A percentile compares a stretch with the other conserved stretches of the same genome.
These are phyloP conservation scores for Candida maesae DNA, from an alignment of 805 yeast species.

Conservation along the genomic window DNA sequence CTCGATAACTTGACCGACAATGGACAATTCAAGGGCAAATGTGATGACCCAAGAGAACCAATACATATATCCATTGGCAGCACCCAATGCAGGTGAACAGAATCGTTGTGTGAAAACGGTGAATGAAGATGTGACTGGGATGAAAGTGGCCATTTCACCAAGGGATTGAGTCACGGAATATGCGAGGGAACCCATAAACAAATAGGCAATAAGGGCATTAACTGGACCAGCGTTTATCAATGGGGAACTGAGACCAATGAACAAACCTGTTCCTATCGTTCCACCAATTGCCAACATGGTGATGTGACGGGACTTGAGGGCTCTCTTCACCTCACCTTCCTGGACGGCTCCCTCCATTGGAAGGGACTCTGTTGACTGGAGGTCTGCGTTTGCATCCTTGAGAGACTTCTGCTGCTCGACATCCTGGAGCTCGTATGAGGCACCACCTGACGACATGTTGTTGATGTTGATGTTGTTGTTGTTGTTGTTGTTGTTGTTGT, in stretches of 20 bases:
- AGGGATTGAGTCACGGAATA: conserved; percentile 65
- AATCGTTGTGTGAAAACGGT: conserved; percentile 67
- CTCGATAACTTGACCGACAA: conserved; percentile 60
- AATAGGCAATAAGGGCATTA: conserved; percentile 56
- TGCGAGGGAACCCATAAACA: conserved; percentile 64
- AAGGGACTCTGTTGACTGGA: conserved; percentile 2
- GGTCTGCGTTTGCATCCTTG: neutral
- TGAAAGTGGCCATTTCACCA: conserved; percentile 80
- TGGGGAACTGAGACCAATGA: conserved; percentile 60
- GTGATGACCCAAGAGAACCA: conserved; percentile 80
- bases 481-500: conserved; percentile 1
- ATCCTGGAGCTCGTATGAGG: conserved; percentile 10
- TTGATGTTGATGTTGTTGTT: neutral
- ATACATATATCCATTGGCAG: conserved; percentile 68
- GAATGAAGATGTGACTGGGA: conserved; percentile 65
- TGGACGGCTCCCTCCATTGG: conserved; percentile 24
- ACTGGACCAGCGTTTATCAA: conserved; percentile 64
- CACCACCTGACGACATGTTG: conserved; percentile 3
- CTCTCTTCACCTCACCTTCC: conserved; percentile 50
- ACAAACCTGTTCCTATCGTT: conserved; percentile 75
- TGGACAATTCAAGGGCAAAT: conserved; percentile 68
- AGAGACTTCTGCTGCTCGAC: conserved; percentile 7
- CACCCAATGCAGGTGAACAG: conserved; percentile 68
- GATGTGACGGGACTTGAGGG: conserved; percentile 61
- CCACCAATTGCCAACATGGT: conserved; percentile 80